These are phyloP conservation scores for Schwanniomyces sp. DNA, from an alignment of 805 yeast species.

Conservation along the genomic window DNA sequence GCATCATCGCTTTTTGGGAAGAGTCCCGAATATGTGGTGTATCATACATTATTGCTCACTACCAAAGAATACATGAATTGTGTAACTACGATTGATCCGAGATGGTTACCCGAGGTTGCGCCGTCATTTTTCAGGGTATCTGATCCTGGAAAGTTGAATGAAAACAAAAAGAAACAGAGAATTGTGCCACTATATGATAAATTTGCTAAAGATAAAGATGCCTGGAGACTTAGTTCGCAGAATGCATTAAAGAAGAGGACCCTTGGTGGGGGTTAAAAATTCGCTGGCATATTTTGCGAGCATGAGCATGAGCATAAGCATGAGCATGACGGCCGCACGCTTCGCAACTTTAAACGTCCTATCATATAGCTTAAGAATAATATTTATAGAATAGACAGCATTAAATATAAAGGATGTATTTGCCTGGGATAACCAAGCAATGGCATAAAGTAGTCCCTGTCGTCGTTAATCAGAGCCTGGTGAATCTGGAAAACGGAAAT, in stretches of 20 bases:
- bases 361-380: not conserved
- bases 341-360: not conserved
- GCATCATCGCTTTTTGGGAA: conserved; percentile 67
- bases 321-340: not conserved
- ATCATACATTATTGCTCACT: conserved; percentile 79
- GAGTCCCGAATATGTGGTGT: conserved; percentile 76
- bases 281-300: not conserved
- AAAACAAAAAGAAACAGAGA: conserved; percentile 56
- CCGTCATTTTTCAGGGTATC: conserved; percentile 72
- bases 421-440: not conserved
- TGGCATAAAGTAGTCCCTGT: not conserved
- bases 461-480: not conserved
- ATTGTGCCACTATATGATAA: conserved; percentile 72
- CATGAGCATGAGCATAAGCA: not conserved
- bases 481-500: not conserved
- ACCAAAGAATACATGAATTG: conserved; percentile 91
- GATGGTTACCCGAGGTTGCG: conserved; percentile 71
- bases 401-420: not conserved
- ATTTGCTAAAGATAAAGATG: conserved; percentile 58
- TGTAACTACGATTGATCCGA: conserved; percentile 76
- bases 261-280: conserved; percentile 6
- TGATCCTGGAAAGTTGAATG: conserved; percentile 49
- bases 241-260: conserved; percentile 20
- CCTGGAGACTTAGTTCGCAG: conserved; percentile 71
- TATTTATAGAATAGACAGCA: not conserved